Evolutionary conservation across 192 early-diverging fungal species (phyloP).

Genomic region (Rhizoclosmatium sp.): DNA sequence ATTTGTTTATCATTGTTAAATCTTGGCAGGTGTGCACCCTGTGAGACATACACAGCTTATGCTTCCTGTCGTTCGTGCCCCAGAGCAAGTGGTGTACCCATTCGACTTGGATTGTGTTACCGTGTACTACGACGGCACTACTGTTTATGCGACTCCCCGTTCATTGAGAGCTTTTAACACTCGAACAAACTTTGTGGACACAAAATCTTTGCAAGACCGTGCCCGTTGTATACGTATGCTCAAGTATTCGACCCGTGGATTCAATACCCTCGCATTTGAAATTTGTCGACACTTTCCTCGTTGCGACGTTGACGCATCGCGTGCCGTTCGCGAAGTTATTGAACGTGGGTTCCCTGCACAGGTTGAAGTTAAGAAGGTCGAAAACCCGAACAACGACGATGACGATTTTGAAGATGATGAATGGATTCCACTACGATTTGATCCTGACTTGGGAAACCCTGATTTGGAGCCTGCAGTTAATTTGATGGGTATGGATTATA

Average conservation of each 20-base stretch:
- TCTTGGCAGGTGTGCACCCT: constrained; percentile 14
- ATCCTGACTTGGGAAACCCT: constrained; percentile 19
- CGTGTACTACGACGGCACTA: constrained; percentile 39
- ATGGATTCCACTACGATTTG: constrained; percentile 4
- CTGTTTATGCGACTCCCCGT: constrained; percentile 46
- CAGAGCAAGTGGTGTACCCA: constrained; percentile 37
- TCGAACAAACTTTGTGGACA: constrained; percentile 48
- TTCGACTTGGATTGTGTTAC: constrained; percentile 45
- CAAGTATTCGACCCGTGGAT: constrained; percentile 39
- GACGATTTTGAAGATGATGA: constrained; percentile 8
- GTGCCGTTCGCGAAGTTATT: constrained; percentile 3
- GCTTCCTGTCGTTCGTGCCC: constrained; percentile 37
- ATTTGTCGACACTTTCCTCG: constrained; percentile 32
- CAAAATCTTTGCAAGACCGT: constrained; percentile 19
- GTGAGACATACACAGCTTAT: constrained; percentile 41
- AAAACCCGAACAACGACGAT: not conserved
- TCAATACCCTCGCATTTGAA: constrained; percentile 38
- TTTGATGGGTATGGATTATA: constrained; percentile 33
- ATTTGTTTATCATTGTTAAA: not conserved
- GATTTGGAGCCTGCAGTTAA: constrained; percentile 13
- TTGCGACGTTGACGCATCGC: constrained; percentile 29
- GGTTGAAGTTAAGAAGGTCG: not conserved
- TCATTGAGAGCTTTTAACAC: constrained; percentile 42
- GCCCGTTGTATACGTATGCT: constrained; percentile 30
- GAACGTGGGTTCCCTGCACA: constrained; percentile 14